These are phyloP conservation scores for Agarophyton chilense DNA, from an alignment of 23 red algal genomes.

Conservation along the genomic window DNA sequence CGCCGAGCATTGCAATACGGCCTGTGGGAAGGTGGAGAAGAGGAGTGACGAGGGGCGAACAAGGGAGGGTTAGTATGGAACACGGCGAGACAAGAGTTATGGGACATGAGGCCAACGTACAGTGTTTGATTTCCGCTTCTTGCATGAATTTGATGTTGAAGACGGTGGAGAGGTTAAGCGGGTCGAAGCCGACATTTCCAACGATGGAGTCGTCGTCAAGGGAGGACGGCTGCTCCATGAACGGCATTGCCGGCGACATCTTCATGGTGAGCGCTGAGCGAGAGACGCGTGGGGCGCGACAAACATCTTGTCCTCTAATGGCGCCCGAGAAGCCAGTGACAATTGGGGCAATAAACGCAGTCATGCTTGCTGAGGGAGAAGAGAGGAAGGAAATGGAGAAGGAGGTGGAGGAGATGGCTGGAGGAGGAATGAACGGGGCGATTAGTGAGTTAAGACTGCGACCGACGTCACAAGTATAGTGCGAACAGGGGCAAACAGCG, in stretches of 20 bases:
- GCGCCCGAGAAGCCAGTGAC: constrained; percentile 54
- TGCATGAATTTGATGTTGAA: constrained; percentile 91
- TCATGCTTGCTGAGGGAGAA: constrained; percentile 4
- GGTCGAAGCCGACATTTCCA: constrained; percentile 93
- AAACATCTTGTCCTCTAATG: constrained; percentile 9
- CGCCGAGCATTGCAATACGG: constrained; percentile 89
- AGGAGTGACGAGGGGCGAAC: neutral
- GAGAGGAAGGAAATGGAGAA: neutral
- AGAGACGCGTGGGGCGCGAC: neutral
- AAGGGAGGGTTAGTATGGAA: neutral
- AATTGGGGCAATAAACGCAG: constrained; percentile 49
- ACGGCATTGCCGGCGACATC: constrained; percentile 76
- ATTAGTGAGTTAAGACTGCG: too few relatives aligned
- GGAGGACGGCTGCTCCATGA: constrained; percentile 78
- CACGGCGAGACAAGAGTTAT: neutral
- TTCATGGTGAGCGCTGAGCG: constrained; percentile 58
- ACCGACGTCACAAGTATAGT: too few relatives aligned
- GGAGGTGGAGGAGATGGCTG: neutral
- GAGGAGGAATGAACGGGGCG: too few relatives aligned
- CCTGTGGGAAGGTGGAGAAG: neutral
- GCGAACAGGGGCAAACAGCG: too few relatives aligned
- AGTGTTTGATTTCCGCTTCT: constrained; percentile 94
- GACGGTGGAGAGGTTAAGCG: constrained; percentile 74
- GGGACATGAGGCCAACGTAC: constrained; percentile 1
- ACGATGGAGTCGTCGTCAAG: constrained; percentile 74